Percentiles rank a stretch among this genome's conserved stretches.
Conservation (phyloP, 495 filamentous ascomycete genomes). For the Neurospora sp. region DNA sequence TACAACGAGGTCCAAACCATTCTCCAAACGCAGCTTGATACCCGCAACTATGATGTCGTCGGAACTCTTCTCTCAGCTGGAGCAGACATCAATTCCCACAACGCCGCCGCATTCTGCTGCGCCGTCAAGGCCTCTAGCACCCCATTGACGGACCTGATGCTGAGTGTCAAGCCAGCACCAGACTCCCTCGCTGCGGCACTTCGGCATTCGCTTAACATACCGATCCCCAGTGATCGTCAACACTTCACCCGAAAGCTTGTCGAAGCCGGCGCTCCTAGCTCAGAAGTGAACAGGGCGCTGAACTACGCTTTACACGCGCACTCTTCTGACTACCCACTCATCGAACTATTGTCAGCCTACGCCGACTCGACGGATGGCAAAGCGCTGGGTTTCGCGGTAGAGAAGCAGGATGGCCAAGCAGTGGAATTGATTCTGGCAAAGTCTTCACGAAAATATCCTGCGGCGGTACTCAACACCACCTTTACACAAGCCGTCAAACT, state of each 20-base stretch:
- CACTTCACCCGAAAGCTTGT: conserved; percentile 32
- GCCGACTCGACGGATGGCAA: conserved; percentile 33
- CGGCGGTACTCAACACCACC: conserved; percentile 17
- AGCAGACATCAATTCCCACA: conserved; percentile 33
- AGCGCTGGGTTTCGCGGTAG: conserved; percentile 29
- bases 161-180: conserved; percentile 19
- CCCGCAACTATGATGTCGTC: conserved; percentile 22
- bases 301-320: conserved; percentile 30
- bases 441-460: conserved; percentile 11
- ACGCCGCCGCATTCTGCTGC: conserved; percentile 30
- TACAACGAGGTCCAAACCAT: conserved; percentile 31
- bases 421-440: conserved; percentile 30
- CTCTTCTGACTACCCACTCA: conserved; percentile 28
- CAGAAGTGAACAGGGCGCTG: conserved; percentile 33
- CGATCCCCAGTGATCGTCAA: conserved; percentile 31
- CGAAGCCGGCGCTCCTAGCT: conserved; percentile 25
- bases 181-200: conserved; percentile 27
- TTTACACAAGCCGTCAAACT: conserved; percentile 25
- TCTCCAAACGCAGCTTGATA: conserved; percentile 16
- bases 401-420: conserved; percentile 22
- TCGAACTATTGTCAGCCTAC: conserved; percentile 24
- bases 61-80: conserved; percentile 30
- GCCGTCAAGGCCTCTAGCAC: conserved; percentile 29
- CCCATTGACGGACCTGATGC: conserved; percentile 30
- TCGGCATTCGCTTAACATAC: conserved; percentile 32